Evolutionary conservation across 352 stramenopile species (phyloP).

Genomic region (Globisporangium yorkense): DNA sequence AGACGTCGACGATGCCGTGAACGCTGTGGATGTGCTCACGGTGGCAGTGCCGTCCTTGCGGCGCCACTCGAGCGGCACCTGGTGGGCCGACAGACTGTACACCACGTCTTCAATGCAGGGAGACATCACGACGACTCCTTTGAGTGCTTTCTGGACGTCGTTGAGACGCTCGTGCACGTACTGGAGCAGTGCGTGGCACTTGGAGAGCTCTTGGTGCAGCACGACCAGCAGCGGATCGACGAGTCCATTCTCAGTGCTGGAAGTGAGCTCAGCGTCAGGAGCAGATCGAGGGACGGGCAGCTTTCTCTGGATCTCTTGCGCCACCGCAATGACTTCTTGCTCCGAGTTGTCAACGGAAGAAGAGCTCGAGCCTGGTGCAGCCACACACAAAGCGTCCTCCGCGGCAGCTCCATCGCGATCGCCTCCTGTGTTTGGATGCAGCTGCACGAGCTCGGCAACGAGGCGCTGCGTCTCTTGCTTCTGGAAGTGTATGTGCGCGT

Average conservation of each 20-base stretch:
- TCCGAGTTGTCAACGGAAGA: slow-evolving; percentile 8
- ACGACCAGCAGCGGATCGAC: slow-evolving; percentile 58
- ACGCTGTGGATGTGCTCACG: slow-evolving; percentile 6
- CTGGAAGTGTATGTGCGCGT: slow-evolving; percentile 67
- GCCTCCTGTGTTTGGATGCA: slow-evolving; percentile 21
- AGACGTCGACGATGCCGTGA: slow-evolving; percentile 7
- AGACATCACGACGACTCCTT: slow-evolving; percentile 55
- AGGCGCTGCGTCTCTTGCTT: slow-evolving; percentile 47
- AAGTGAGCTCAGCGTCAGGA: not conserved
- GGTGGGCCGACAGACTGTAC: slow-evolving; percentile 34
- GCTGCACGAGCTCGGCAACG: slow-evolving; percentile 26
- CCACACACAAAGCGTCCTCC: slow-evolving; percentile 8
- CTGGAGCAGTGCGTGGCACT: slow-evolving; percentile 41
- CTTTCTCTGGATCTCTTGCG: slow-evolving; percentile 19
- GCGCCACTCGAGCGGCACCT: slow-evolving; percentile 57
- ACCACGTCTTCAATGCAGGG: slow-evolving; percentile 43
- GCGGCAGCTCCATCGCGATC: not conserved
- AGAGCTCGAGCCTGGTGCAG: slow-evolving; percentile 19
- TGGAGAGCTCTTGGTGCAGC: slow-evolving; percentile 52
- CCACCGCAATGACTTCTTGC: slow-evolving; percentile 12
- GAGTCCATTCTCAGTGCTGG: slow-evolving; percentile 3
- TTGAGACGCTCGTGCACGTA: slow-evolving; percentile 32
- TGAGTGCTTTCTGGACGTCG: slow-evolving; percentile 50
- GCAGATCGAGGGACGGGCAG: slow-evolving; percentile 13
- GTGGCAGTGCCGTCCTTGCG: slow-evolving; percentile 26